Evolutionary conservation across 2,329 filamentous ascomycete species (phyloP).

Genomic region (Dactylellina cionopaga): DNA sequence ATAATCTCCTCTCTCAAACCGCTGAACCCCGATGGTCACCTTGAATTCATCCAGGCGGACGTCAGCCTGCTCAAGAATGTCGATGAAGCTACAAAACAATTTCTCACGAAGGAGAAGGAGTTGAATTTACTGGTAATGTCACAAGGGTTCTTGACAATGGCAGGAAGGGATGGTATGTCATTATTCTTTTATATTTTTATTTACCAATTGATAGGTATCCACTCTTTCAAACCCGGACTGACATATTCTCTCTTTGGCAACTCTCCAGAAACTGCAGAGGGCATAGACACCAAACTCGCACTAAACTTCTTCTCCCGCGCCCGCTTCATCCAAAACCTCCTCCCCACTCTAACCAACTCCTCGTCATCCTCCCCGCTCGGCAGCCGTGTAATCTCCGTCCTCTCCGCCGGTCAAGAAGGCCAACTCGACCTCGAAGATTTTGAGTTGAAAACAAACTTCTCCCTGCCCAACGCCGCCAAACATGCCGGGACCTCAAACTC

Average conservation of each 20-base stretch:
- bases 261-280: slow-evolving; percentile 62
- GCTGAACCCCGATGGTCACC: slow-evolving; percentile 63
- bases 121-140: slow-evolving; percentile 66
- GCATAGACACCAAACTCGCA: slow-evolving; percentile 63
- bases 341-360: slow-evolving; percentile 59
- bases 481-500: slow-evolving; percentile 62
- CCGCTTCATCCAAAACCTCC: slow-evolving; percentile 62
- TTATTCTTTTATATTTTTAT: not conserved
- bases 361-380: slow-evolving; percentile 51
- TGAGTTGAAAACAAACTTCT: slow-evolving; percentile 60
- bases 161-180: slow-evolving; percentile 57
- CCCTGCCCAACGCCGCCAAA: slow-evolving; percentile 58
- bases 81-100: slow-evolving; percentile 64
- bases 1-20: slow-evolving; percentile 62
- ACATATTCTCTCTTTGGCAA: not conserved
- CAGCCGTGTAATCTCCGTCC: slow-evolving; percentile 62
- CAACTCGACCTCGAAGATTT: slow-evolving; percentile 62
- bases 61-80: slow-evolving; percentile 66
- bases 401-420: slow-evolving; percentile 60
- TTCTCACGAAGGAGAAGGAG: slow-evolving; percentile 62
- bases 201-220: too few relatives aligned
- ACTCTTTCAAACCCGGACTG: too few relatives aligned
- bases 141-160: slow-evolving; percentile 61
- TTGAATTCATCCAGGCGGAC: slow-evolving; percentile 66
- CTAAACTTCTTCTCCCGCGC: slow-evolving; percentile 65